Conservation (phyloP, 1,284 basidiomycete species). For the Tilletiaria anomala region DNA sequence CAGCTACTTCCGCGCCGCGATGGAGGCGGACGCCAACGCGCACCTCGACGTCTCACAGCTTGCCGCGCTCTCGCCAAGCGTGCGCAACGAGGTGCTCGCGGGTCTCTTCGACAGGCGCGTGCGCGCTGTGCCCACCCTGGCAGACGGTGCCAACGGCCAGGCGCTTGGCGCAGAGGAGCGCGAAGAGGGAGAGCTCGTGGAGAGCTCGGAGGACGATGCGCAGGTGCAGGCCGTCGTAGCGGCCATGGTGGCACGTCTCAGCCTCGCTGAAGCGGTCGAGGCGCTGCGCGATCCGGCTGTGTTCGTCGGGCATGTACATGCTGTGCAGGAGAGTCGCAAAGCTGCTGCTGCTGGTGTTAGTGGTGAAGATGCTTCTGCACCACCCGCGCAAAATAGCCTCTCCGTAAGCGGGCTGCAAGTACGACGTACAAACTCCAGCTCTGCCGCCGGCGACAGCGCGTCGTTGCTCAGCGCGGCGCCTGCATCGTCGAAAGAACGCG, state of each 20-base stretch:
- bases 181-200: neutral
- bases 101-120: constrained; percentile 64
- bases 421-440: too few species aligned
- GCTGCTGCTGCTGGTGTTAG: too few species aligned
- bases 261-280: constrained; percentile 58
- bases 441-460: constrained; percentile 8
- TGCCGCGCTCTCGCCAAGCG: constrained; percentile 60
- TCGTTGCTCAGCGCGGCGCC: constrained; percentile 12
- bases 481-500: constrained; percentile 41
- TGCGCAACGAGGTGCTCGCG: constrained; percentile 64
- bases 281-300: constrained; percentile 56
- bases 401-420: too few species aligned
- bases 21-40: constrained; percentile 9
- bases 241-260: constrained; percentile 41
- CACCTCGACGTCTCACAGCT: constrained; percentile 50
- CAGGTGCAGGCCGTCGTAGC: neutral
- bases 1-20: constrained; percentile 22
- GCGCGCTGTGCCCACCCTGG: constrained; percentile 40
- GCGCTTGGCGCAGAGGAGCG: too few species aligned
- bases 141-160: too few species aligned
- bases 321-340: too few species aligned
- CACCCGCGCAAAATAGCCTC: too few species aligned
- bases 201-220: neutral
- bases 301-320: neutral
- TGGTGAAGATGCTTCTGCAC: too few species aligned